Base-by-base conservation (phyloP, 1,284 basidiomycete genomes). In the Cutaneotrichosporon spelunceum region DNA sequence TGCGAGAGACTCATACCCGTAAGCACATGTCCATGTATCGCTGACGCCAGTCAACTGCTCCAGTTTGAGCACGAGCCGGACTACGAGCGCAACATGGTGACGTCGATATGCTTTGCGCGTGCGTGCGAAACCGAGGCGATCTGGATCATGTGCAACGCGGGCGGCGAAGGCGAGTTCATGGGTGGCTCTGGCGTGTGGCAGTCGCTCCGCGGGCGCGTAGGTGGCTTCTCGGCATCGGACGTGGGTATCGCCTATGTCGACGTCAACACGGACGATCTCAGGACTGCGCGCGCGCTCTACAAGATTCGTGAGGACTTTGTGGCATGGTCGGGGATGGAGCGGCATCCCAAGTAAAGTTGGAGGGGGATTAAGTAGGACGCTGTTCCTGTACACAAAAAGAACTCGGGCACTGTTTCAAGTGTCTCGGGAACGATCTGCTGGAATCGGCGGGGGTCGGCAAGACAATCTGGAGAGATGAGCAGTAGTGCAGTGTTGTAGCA, bases 1-100 rank as follows among this genome's bases (percentile, higher is more conserved):
- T 9, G 66, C 69, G 7, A 77, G 69, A 0, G 78, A 80, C 64
- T 71, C 68, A 24, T 72, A 78, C 59, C 78, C 78, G 77, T 79
- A 52, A 60, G 77, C 71, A 11, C 42, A 24, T 21, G 2, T 30
- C 6, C 14, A 24, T 13, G 1, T 3, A 39, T 19, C 7, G 34
- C 60, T 61, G 45, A 61, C 56, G 4, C 4, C 50, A 61, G 60
- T 2, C 29, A 48, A 30, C 56, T 61, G 14, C 34, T 30, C 26
- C 24, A 47, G 8, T 36, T 24, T 50, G 36, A 36, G 29, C 69
- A 73, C 59, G 48, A 65, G 3, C 55, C 65, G 9, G 61, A 72
- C 56, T 78, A 77, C 65, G 77, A 79, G 59, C 54, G 39, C 30
- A 47, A 57, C 29, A 53, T 61, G 50, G 49, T 78, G 45, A 68